These are phyloP conservation scores for Plasmodium vivax DNA, from an alignment of 169 alveolate genomes.

Conservation along the genomic window DNA sequence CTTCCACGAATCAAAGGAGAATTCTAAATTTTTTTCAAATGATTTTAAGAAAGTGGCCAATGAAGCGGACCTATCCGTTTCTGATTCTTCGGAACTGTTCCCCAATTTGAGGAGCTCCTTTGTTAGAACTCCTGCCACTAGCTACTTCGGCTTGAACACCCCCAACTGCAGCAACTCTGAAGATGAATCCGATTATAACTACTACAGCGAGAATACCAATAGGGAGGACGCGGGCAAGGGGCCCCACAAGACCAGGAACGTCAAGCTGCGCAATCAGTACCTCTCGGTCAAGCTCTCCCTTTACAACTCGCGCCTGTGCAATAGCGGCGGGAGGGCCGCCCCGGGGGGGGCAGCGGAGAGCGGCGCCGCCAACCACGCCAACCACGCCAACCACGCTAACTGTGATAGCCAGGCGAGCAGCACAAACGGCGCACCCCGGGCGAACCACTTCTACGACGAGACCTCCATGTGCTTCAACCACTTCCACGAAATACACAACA, in stretches of 20 bases:
- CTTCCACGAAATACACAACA: constrained; percentile 47
- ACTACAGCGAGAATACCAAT: constrained; percentile 17
- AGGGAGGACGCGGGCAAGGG: background rate
- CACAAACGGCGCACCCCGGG: background rate
- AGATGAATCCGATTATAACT: constrained; percentile 9
- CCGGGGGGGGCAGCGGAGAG: background rate
- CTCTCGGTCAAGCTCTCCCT: constrained; percentile 12
- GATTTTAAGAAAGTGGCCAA: constrained; percentile 18
- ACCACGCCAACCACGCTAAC: background rate
- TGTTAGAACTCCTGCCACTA: background rate
- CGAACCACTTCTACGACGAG: background rate
- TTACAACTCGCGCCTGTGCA: constrained; percentile 19
- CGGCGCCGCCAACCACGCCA: background rate
- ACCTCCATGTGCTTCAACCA: constrained; percentile 38
- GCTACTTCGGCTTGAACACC: background rate
- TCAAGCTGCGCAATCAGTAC: background rate
- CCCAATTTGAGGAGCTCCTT: background rate
- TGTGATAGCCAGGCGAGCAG: background rate
- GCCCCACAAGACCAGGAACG: background rate
- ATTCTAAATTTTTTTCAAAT: background rate
- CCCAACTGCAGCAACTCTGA: constrained; percentile 21
- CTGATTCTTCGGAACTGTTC: constrained; percentile 11
- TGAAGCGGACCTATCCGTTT: constrained; percentile 26
- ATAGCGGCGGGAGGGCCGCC: background rate
- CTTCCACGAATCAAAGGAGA: background rate